Conservation (phyloP, 345 rosid genomes). For the Fremontodendron californicum region DNA sequence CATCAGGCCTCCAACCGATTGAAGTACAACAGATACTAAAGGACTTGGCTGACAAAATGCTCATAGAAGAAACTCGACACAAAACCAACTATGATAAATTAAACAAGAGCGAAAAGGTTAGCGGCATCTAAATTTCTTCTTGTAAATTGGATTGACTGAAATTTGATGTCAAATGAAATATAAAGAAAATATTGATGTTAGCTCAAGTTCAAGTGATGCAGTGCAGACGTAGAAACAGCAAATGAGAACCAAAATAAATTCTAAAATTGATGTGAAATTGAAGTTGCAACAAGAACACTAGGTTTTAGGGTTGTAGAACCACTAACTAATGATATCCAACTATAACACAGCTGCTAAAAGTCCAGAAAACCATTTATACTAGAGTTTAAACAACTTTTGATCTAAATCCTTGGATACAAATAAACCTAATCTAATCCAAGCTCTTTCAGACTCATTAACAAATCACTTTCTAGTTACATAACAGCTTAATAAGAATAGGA, state of each 20-base stretch:
- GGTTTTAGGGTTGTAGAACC: neutral
- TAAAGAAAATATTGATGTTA: neutral
- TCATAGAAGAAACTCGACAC: slow-evolving; percentile 47
- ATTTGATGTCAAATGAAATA: neutral
- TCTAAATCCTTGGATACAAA: neutral
- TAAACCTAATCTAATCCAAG: neutral
- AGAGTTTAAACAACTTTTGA: neutral
- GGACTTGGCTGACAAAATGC: slow-evolving; percentile 85
- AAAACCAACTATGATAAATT: slow-evolving; percentile 5
- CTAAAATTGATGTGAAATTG: neutral
- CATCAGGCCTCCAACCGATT: slow-evolving; percentile 67
- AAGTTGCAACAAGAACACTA: neutral
- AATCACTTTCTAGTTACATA: neutral
- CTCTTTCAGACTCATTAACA: neutral
- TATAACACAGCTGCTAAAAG: neutral
- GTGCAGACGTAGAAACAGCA: neutral
- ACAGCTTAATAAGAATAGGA: neutral
- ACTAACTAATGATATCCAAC: neutral
- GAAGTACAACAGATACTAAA: slow-evolving; percentile 74
- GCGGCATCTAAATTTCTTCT: neutral
- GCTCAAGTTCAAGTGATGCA: neutral
- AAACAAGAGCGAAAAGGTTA: slow-evolving; percentile 4
- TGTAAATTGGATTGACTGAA: neutral
- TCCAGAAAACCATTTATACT: neutral
- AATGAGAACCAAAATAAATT: neutral